A percentile compares a stretch with the other conserved stretches of the same genome.
Conservation (phyloP, 1,284 basidiomycete species). For the Ceratobasidium papillatum region DNA sequence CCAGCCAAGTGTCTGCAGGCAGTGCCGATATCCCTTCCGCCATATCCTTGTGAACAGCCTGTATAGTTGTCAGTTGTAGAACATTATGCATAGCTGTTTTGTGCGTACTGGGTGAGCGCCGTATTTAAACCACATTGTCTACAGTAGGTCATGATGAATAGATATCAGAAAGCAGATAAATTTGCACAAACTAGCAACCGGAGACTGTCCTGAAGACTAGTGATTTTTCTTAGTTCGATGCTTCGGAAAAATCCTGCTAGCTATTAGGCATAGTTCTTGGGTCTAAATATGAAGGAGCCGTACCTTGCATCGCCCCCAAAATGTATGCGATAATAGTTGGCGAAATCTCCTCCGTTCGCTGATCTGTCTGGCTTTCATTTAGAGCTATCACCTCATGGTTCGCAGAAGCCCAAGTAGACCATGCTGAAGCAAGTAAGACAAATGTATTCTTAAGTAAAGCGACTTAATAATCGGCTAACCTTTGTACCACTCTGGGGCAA, state of each 20-base stretch:
- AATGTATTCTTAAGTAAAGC: not conserved
- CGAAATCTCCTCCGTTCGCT: constrained; percentile 23
- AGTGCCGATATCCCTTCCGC: constrained; percentile 29
- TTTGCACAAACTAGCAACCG: constrained; percentile 14
- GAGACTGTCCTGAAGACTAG: constrained; percentile 30
- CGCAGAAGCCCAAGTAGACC: constrained; percentile 36
- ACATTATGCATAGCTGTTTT: not conserved
- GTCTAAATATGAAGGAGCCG: not conserved
- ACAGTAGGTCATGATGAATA: not conserved
- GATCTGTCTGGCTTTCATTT: constrained; percentile 26
- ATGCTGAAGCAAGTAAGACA: not conserved
- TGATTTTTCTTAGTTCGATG: constrained; percentile 22
- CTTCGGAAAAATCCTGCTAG: constrained; percentile 36
- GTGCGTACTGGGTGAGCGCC: constrained; percentile 11
- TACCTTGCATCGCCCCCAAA: constrained; percentile 33
- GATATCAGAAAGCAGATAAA: not conserved
- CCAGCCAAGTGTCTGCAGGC: constrained; percentile 21
- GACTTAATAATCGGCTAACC: not conserved
- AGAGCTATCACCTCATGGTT: constrained; percentile 31
- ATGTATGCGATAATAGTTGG: constrained; percentile 29
- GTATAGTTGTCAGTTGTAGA: not conserved
- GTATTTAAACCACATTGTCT: constrained; percentile 36
- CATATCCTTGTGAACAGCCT: constrained; percentile 34
- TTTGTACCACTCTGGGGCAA: constrained; percentile 35
- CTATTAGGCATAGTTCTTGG: not conserved